Conservation (phyloP, 164 flowering plant species). For the Piper betle region DNA sequence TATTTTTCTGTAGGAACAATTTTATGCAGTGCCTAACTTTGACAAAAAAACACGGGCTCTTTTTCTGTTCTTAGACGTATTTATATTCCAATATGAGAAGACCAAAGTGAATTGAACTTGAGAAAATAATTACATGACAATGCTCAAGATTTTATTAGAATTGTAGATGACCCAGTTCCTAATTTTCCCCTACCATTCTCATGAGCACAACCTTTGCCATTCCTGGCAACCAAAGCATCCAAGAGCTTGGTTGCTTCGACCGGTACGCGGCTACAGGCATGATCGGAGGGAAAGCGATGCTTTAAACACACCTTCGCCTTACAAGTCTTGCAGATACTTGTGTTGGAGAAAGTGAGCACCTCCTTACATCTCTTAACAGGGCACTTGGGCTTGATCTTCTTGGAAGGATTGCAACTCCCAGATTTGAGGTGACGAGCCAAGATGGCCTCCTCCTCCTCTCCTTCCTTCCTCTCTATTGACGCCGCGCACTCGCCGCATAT, state of each 20-base stretch:
- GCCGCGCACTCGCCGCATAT: slow-evolving; percentile 62
- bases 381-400: slow-evolving; percentile 71
- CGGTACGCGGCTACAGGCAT: slow-evolving; percentile 30
- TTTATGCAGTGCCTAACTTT: neutral
- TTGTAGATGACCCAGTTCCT: neutral
- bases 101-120: too few relatives aligned
- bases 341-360: slow-evolving; percentile 44
- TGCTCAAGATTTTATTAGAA: neutral
- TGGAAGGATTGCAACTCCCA: slow-evolving; percentile 58
- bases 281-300: slow-evolving; percentile 51
- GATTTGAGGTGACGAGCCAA: slow-evolving; percentile 49
- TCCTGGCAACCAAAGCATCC: slow-evolving; percentile 50
- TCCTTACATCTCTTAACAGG: slow-evolving; percentile 61
- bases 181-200: neutral
- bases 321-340: slow-evolving; percentile 52
- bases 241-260: slow-evolving; percentile 23
- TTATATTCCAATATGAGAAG: too few relatives aligned
- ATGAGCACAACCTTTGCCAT: slow-evolving; percentile 12
- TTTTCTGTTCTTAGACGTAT: too few relatives aligned
- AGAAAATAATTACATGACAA: too few relatives aligned
- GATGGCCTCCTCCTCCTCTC: slow-evolving; percentile 27
- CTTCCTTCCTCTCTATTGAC: slow-evolving; percentile 53
- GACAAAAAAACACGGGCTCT: too few relatives aligned
- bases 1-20: neutral
- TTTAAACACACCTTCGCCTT: slow-evolving; percentile 52